These are phyloP conservation scores for Cercospora berteroae DNA, from an alignment of 2,329 filamentous ascomycete genomes.

Conservation along the genomic window DNA sequence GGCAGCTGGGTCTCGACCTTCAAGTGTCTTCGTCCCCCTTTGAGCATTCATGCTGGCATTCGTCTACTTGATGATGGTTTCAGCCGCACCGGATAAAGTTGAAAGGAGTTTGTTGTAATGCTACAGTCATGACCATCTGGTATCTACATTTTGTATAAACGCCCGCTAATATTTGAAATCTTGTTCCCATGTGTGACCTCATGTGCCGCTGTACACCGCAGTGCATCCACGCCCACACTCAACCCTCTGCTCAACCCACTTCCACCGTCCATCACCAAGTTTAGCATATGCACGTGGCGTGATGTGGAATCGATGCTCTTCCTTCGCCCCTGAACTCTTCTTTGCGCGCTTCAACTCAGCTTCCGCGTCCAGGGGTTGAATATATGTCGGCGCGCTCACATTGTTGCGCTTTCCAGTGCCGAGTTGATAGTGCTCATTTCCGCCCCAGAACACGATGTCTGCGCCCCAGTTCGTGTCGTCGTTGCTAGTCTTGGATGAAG, in stretches of 20 bases:
- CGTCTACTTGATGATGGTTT: not conserved
- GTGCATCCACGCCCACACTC: slow-evolving; percentile 82
- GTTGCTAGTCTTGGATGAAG: slow-evolving; percentile 48
- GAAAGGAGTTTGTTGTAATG: not conserved
- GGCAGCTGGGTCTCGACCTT: not conserved
- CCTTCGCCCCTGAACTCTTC: slow-evolving; percentile 57
- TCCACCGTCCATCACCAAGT: slow-evolving; percentile 64
- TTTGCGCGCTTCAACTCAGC: slow-evolving; percentile 61
- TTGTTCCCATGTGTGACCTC: not conserved
- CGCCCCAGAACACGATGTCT: slow-evolving; percentile 90
- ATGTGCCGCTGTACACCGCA: slow-evolving; percentile 63
- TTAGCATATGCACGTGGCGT: slow-evolving; percentile 71
- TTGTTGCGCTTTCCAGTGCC: slow-evolving; percentile 90
- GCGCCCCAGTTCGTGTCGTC: slow-evolving; percentile 84
- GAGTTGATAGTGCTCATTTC: slow-evolving; percentile 90
- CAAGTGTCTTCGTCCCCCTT: not conserved
- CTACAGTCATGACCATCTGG: not conserved
- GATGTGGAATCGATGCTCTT: slow-evolving; percentile 74
- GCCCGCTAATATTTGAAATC: not conserved
- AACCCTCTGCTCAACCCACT: slow-evolving; percentile 78
- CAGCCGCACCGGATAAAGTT: not conserved
- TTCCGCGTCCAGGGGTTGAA: slow-evolving; percentile 69
- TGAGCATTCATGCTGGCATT: not conserved
- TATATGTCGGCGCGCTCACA: slow-evolving; percentile 70
- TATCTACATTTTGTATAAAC: not conserved